phyloP scores from a whole-genome alignment of 2,329 filamentous ascomycete genomes.

The Aspergillus sp. region DNA sequence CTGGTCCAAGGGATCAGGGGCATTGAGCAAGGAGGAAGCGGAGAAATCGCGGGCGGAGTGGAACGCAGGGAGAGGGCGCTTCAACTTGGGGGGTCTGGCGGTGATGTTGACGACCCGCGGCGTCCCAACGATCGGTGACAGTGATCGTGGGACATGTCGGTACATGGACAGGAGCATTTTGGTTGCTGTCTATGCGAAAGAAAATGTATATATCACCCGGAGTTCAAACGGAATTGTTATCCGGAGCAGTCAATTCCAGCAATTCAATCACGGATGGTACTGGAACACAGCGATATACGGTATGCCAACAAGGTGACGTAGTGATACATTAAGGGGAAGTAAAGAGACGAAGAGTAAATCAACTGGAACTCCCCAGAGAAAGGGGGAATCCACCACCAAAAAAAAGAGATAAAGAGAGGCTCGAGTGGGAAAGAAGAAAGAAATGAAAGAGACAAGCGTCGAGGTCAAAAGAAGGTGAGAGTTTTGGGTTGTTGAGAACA shows the following conservation, averaged over 20 bases:
- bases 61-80: constrained; percentile 13
- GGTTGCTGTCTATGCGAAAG: constrained; percentile 7
- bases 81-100: constrained; percentile 11
- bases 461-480: constrained; percentile 4
- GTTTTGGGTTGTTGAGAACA: neutral
- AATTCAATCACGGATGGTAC: neutral
- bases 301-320: constrained; percentile 2
- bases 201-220: neutral
- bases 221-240: neutral
- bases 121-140: constrained; percentile 12
- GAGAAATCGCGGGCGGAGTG: constrained; percentile 23
- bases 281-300: neutral
- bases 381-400: neutral
- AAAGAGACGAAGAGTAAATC: neutral
- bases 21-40: constrained; percentile 19
- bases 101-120: neutral
- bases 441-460: neutral
- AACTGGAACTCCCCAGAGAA: neutral
- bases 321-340: constrained; percentile 5
- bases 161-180: constrained; percentile 19
- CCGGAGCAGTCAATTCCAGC: neutral
- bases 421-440: constrained; percentile 4
- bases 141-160: constrained; percentile 22
- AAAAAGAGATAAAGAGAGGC: neutral
- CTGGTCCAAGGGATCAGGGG: constrained; percentile 28